Evolutionary conservation across 2,329 filamentous ascomycete genomes (phyloP), one percentile per base, ranked within the genome.

Genomic region (Thermomyces lanuginosus): DNA sequence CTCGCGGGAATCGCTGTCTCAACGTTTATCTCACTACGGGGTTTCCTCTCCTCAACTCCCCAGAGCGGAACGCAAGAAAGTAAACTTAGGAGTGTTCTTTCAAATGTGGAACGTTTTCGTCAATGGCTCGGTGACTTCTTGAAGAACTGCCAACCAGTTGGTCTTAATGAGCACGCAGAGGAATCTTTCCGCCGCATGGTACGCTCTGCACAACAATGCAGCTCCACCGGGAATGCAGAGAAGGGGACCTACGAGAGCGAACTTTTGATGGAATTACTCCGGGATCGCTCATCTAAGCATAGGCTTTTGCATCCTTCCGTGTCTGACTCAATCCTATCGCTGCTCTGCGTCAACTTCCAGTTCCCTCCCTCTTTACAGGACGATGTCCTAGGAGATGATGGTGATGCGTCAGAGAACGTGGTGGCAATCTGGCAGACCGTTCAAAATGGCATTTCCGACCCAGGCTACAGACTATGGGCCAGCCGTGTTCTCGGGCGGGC

Each of bases 21-120:
- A 1, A 76, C 78, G 1, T 57, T 95, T 3, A 72, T 83, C 3
- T 83, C 81, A 2, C 60, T 95, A 11, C 68, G 75, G 22, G 66
- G 73, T 6, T 84, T 92, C 41, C 58, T 91, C 9, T 68, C 73
- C 22, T 76, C 75, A 2, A 72, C 69, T 16, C 76, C 83, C 41
- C 72, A 78, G 8, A 82, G 72, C 41, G 86, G 77, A 3, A 86
- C 80, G 0, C 81, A 92, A 41, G 80, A 91, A 45, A 81, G 68
- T 32, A 80, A 92, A 40, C 78, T 86, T 47, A 67, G 68, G 36
- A 66, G 68, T 4, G 92, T 82, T 1, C 72, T 83, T 59, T 69
- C 62, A 33, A 86, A 77, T 42, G 76, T 81, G 5, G 66, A 75
- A 34, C 55, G 51, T 1, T 95, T 98, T 40, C 75, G 84, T 39